Conservation (phyloP, 2,329 filamentous ascomycete genomes). For the Mollisia scopiformis region DNA sequence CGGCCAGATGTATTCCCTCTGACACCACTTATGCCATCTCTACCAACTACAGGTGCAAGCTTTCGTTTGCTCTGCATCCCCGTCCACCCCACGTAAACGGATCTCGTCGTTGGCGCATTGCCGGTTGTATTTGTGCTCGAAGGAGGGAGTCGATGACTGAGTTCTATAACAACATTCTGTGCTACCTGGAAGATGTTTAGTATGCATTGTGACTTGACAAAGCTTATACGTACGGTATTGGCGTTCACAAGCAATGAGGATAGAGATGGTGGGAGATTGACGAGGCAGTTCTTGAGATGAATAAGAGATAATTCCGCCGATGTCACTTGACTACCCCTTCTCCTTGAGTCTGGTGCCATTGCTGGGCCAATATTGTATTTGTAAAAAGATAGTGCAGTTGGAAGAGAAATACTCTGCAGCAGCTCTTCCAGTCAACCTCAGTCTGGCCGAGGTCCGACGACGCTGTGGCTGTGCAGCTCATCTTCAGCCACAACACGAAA, state of each 20-base stretch:
- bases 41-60: slow-evolving; percentile 70
- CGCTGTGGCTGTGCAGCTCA: not conserved
- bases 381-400: not conserved
- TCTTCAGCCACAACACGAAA: not conserved
- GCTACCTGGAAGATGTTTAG: slow-evolving; percentile 61
- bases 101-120: slow-evolving; percentile 58
- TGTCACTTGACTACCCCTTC: slow-evolving; percentile 60
- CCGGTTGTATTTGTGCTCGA: slow-evolving; percentile 49
- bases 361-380: not conserved
- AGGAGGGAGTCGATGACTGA: slow-evolving; percentile 71
- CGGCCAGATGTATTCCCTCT: slow-evolving; percentile 58
- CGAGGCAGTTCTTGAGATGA: slow-evolving; percentile 90
- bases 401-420: too few relatives aligned
- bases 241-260: slow-evolving; percentile 85
- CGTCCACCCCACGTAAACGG: slow-evolving; percentile 92
- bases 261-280: slow-evolving; percentile 86
- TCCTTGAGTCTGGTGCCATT: slow-evolving; percentile 30
- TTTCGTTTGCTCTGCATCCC: slow-evolving; percentile 94
- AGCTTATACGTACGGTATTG: slow-evolving; percentile 72
- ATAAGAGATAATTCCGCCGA: slow-evolving; percentile 84
- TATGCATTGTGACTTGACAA: not conserved
- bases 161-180: slow-evolving; percentile 95
- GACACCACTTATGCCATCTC: slow-evolving; percentile 69
- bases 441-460: not conserved
- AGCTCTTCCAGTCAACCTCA: too few relatives aligned